A percentile compares a stretch with the other conserved stretches of the same genome.
Evolutionary conservation across 768 basidiomycete genomes (phyloP).

Genomic region (Agaricus subrufescens): DNA sequence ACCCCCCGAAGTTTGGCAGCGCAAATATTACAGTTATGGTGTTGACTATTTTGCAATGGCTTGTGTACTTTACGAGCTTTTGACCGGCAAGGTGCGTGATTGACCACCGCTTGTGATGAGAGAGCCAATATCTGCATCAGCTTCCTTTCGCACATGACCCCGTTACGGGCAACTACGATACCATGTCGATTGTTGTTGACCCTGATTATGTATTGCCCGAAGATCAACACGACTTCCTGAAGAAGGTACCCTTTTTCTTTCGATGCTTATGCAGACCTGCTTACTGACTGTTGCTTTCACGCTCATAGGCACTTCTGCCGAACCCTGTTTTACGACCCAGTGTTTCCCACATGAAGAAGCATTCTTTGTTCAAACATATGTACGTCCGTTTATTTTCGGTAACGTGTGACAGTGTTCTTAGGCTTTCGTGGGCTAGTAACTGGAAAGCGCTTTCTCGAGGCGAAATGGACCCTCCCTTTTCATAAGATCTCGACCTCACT

Average conservation of each 20-base stretch:
- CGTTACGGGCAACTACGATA: background rate
- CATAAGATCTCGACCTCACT: background rate
- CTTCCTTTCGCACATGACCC: conserved; percentile 6
- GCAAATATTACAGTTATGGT: conserved; percentile 3
- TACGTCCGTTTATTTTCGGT: background rate
- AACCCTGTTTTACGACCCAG: conserved; percentile 9
- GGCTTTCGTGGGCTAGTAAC: background rate
- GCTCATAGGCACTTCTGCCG: background rate
- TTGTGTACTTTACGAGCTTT: conserved; percentile 4
- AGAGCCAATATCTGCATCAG: background rate
- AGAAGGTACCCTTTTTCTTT: background rate
- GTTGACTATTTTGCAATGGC: conserved; percentile 8
- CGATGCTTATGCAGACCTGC: background rate
- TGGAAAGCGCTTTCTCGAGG: background rate
- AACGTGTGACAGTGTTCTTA: background rate
- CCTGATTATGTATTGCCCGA: background rate
- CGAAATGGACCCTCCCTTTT: background rate
- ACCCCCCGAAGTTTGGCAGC: conserved; percentile 6
- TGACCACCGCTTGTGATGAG: background rate
- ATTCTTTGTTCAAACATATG: conserved; percentile 6
- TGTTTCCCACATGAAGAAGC: conserved; percentile 9
- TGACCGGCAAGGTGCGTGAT: conserved; percentile 1
- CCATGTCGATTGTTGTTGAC: background rate
- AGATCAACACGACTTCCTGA: conserved; percentile 3
- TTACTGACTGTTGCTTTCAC: background rate